Conservation (phyloP, 768 basidiomycete genomes). For the Crepidotus variabilis region DNA sequence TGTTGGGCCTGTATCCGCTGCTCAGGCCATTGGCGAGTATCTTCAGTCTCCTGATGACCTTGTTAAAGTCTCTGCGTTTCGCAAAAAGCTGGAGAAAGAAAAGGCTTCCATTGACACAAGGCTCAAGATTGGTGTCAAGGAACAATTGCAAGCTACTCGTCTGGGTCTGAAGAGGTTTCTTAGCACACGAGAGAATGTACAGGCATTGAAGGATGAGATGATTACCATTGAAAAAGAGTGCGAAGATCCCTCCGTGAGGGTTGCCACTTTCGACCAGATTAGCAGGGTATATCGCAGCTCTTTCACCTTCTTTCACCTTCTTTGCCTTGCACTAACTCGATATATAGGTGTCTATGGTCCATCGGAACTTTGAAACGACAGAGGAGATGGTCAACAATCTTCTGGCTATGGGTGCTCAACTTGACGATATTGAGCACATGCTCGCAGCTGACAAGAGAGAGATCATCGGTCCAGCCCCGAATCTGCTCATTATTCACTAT, state of each 20-base stretch:
- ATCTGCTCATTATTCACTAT: constrained; percentile 87
- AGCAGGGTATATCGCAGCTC: constrained; percentile 62
- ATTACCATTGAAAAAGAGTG: constrained; percentile 71
- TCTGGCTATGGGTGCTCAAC: constrained; percentile 84
- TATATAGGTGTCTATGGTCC: constrained; percentile 88
- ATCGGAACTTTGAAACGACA: constrained; percentile 91
- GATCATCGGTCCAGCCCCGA: constrained; percentile 82
- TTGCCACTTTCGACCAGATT: constrained; percentile 93
- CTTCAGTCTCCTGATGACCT: constrained; percentile 94
- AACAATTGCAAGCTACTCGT: constrained; percentile 87
- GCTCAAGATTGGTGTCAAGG: constrained; percentile 87
- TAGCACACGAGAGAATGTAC: constrained; percentile 72
- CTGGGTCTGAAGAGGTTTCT: constrained; percentile 84
- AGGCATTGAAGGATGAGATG: constrained; percentile 85
- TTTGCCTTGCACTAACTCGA: constrained; percentile 1
- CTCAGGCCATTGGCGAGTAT: constrained; percentile 85
- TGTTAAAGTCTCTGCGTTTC: constrained; percentile 78
- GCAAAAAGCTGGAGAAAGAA: constrained; percentile 95
- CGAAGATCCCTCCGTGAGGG: constrained; percentile 69
- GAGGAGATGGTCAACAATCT: constrained; percentile 95
- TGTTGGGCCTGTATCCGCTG: constrained; percentile 58
- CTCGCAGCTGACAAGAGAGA: constrained; percentile 71
- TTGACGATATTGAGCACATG: constrained; percentile 75
- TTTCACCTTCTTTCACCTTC: neutral
- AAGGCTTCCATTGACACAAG: constrained; percentile 91